A percentile compares a stretch with the other conserved stretches of the same genome.
These are phyloP conservation scores for Cytidiella melzeri DNA, from an alignment of 768 basidiomycete species.

Conservation along the genomic window DNA sequence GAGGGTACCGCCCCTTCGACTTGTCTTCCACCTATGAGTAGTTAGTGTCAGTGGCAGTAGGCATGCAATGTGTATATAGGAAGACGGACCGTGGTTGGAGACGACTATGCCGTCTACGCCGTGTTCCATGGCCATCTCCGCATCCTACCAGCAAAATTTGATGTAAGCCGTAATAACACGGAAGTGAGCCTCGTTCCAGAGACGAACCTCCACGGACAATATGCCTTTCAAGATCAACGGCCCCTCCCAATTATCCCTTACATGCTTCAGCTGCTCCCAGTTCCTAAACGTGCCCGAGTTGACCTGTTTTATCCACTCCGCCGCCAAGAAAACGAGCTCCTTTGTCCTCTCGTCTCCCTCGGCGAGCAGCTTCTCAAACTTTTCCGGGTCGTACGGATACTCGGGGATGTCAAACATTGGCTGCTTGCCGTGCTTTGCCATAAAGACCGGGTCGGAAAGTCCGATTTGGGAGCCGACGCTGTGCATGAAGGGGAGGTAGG, in stretches of 20 bases:
- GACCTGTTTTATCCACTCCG: conserved; percentile 56
- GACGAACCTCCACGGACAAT: conserved; percentile 47
- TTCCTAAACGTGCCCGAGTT: conserved; percentile 56
- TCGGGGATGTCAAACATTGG: conserved; percentile 35
- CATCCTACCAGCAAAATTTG: conserved; percentile 51
- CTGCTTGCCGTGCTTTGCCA: conserved; percentile 46
- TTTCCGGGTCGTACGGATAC: conserved; percentile 56
- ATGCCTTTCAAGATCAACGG: conserved; percentile 77
- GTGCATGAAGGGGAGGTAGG: conserved; percentile 62
- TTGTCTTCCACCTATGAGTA: conserved; percentile 57
- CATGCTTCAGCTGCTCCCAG: conserved; percentile 68
- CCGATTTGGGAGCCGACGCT: conserved; percentile 65
- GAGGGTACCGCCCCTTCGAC: conserved; percentile 79
- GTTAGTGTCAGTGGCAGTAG: background rate
- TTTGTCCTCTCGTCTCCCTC: conserved; percentile 44
- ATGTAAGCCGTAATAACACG: background rate
- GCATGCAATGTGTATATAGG: background rate
- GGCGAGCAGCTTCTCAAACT: conserved; percentile 34
- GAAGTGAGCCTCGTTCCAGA: background rate
- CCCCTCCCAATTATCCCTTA: conserved; percentile 72
- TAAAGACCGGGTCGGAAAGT: conserved; percentile 73
- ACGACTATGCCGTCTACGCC: conserved; percentile 72
- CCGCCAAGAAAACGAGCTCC: conserved; percentile 42
- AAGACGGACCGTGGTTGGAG: conserved; percentile 67
- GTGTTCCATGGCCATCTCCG: conserved; percentile 59